Percentiles rank a stretch among this genome's conserved stretches.
Evolutionary conservation across 768 basidiomycete genomes (phyloP).

Genomic region (Melanogaster broomeanus): DNA sequence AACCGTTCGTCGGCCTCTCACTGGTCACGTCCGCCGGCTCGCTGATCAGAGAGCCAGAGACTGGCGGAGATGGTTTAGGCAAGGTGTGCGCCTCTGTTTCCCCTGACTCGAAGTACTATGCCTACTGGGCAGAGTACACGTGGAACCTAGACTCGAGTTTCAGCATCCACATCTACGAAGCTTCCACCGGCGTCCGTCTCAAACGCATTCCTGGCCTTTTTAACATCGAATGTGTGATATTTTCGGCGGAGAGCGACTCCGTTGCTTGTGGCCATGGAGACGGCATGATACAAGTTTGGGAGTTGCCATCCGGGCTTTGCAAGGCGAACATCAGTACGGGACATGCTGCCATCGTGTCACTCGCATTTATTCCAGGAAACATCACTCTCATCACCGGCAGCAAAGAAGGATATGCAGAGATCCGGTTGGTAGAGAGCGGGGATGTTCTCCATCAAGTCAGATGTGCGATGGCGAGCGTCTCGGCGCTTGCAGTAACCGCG

Average conservation of each 20-base stretch:
- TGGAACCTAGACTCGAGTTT: conserved; percentile 15
- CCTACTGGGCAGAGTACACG: conserved; percentile 17
- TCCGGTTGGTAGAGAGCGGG: conserved; percentile 15
- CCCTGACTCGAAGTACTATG: conserved; percentile 17
- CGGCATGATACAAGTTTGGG: conserved; percentile 19
- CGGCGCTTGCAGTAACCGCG: conserved; percentile 10
- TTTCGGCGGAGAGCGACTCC: conserved; percentile 12
- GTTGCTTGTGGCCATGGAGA: conserved; percentile 17
- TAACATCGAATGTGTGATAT: conserved; percentile 10
- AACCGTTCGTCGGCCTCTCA: conserved; percentile 8
- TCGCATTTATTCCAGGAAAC: conserved; percentile 13
- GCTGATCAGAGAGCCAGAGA: conserved; percentile 10
- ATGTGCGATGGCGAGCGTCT: conserved; percentile 8
- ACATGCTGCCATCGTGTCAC: conserved; percentile 9
- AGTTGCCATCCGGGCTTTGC: conserved; percentile 9
- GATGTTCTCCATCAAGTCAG: conserved; percentile 4
- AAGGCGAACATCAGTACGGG: conserved; percentile 10
- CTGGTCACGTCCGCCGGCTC: background rate
- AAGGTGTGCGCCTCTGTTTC: conserved; percentile 7
- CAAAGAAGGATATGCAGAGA: conserved; percentile 10
- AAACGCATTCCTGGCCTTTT: conserved; percentile 14
- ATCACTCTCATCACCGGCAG: conserved; percentile 10
- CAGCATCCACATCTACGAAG: conserved; percentile 19
- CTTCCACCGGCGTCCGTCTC: conserved; percentile 14
- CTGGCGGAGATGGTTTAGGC: conserved; percentile 7